Percentiles rank a stretch among this genome's conserved stretches.
Evolutionary conservation across 192 early-diverging fungal genomes (phyloP).

Genomic region (Coemansia erecta): DNA sequence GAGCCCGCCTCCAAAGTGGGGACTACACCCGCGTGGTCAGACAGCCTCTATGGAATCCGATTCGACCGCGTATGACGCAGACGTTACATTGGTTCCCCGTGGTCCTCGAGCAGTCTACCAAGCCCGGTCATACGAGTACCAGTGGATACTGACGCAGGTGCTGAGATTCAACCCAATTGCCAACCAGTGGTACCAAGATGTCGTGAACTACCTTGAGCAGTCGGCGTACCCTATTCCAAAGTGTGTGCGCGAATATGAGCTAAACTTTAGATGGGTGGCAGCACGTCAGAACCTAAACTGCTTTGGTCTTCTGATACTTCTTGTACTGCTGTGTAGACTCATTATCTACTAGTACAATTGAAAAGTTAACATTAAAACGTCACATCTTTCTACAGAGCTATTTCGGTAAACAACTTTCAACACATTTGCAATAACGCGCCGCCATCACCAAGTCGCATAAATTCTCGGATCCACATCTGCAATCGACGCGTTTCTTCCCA

Average conservation of each 20-base stretch:
- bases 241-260: conserved; percentile 14
- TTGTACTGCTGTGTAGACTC: conserved; percentile 14
- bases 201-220: conserved; percentile 12
- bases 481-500: background rate
- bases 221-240: conserved; percentile 13
- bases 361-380: too few relatives aligned
- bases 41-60: background rate
- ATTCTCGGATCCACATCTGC: too few relatives aligned
- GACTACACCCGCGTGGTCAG: background rate
- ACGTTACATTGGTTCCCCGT: conserved; percentile 27
- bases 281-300: conserved; percentile 42
- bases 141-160: conserved; percentile 39
- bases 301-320: conserved; percentile 12
- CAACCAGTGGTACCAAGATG: conserved; percentile 32
- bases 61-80: background rate
- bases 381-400: too few relatives aligned
- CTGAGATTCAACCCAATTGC: conserved; percentile 19
- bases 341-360: conserved; percentile 11
- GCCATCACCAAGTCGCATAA: too few relatives aligned
- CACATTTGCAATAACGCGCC: too few relatives aligned
- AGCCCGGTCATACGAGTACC: conserved; percentile 50
- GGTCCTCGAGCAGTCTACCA: conserved; percentile 29
- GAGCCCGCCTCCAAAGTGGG: conserved; percentile 8
- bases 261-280: conserved; percentile 44
- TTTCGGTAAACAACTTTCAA: too few relatives aligned